These are phyloP conservation scores for Cytospora paraplurivora DNA, from an alignment of 2,329 filamentous ascomycete genomes.

Conservation along the genomic window DNA sequence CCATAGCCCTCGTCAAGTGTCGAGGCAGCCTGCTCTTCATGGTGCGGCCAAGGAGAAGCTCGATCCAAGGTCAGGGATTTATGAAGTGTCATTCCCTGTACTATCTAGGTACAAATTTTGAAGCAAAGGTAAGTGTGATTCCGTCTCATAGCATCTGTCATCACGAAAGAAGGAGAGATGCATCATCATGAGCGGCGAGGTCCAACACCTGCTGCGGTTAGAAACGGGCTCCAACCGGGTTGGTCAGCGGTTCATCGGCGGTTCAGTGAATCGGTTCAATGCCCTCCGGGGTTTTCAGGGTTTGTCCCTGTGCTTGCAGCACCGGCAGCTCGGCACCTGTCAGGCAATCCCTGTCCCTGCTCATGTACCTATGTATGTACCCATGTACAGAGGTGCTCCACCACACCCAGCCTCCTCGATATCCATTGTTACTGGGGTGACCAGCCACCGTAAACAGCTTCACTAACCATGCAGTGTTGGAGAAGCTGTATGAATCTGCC, in stretches of 20 bases:
- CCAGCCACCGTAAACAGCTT: constrained; percentile 28
- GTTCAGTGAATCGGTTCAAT: neutral
- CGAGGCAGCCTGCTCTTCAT: constrained; percentile 19
- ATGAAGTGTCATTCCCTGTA: neutral
- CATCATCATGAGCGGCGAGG: neutral
- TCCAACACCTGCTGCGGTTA: neutral
- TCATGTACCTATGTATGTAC: neutral
- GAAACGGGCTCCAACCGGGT: neutral
- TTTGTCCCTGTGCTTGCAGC: neutral
- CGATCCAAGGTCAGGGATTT: neutral
- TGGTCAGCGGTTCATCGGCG: neutral
- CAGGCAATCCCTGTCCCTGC: neutral
- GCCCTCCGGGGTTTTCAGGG: neutral
- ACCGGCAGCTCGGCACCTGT: constrained; percentile 18
- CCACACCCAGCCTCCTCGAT: constrained; percentile 23
- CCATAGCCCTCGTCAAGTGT: constrained; percentile 27
- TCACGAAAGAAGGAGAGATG: neutral
- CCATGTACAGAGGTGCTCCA: neutral
- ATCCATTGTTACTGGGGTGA: constrained; percentile 21
- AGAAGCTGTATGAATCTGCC: neutral
- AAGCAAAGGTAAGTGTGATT: neutral
- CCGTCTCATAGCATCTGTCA: neutral
- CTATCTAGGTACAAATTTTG: neutral
- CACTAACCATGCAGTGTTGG: neutral
- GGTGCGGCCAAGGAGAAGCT: neutral